Evolutionary conservation across 2,329 filamentous ascomycete species (phyloP).

Genomic region (Aspergillus alliaceus): DNA sequence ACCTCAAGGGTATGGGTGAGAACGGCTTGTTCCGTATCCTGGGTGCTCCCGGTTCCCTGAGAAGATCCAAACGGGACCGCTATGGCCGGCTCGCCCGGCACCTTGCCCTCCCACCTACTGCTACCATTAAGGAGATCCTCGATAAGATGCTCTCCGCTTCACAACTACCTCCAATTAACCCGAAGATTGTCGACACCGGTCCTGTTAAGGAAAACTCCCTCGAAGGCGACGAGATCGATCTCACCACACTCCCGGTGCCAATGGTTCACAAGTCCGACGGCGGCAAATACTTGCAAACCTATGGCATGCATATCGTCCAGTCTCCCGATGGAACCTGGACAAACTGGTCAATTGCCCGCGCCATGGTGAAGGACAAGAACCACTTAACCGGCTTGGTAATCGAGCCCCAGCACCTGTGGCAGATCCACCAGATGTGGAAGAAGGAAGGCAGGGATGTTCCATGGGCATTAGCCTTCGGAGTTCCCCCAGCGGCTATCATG

Average conservation of each 20-base stretch:
- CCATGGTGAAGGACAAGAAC: slow-evolving; percentile 49
- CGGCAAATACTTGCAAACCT: slow-evolving; percentile 53
- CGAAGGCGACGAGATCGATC: slow-evolving; percentile 42
- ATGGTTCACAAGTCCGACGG: slow-evolving; percentile 48
- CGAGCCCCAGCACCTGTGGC: slow-evolving; percentile 48
- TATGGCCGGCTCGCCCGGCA: slow-evolving; percentile 47
- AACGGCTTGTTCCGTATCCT: slow-evolving; percentile 52
- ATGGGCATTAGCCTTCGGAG: slow-evolving; percentile 51
- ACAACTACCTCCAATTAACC: slow-evolving; percentile 30
- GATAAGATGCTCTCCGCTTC: slow-evolving; percentile 45
- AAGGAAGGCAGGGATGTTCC: slow-evolving; percentile 48
- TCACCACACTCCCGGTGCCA: slow-evolving; percentile 45
- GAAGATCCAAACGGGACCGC: slow-evolving; percentile 29
- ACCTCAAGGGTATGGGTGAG: slow-evolving; percentile 45
- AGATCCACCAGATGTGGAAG: slow-evolving; percentile 51
- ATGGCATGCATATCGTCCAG: slow-evolving; percentile 51
- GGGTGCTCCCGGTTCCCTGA: slow-evolving; percentile 44
- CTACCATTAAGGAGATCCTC: slow-evolving; percentile 40
- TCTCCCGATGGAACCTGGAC: slow-evolving; percentile 50
- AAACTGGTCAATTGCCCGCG: slow-evolving; percentile 40
- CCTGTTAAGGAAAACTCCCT: slow-evolving; percentile 47
- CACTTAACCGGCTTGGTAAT: slow-evolving; percentile 46
- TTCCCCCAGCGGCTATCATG: slow-evolving; percentile 52
- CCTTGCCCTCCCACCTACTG: slow-evolving; percentile 41
- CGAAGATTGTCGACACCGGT: slow-evolving; percentile 35